phyloP scores from a whole-genome alignment of 2,329 filamentous ascomycete species.

The Cytospora mali region DNA sequence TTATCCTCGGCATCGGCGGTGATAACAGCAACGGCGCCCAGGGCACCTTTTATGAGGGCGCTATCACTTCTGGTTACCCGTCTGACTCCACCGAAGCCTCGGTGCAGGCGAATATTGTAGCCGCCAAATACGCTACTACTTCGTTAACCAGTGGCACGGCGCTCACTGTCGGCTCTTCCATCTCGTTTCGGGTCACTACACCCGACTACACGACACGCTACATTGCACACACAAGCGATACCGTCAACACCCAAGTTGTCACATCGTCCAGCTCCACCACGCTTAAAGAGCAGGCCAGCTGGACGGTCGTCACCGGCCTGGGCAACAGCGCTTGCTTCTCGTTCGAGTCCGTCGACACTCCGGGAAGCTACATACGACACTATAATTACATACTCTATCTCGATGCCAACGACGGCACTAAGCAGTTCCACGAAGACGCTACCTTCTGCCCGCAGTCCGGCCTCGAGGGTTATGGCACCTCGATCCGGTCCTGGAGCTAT shows the following conservation, averaged over 20 bases:
- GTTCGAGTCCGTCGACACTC: constrained; percentile 60
- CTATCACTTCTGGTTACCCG: constrained; percentile 65
- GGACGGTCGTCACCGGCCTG: constrained; percentile 57
- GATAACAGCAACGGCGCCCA: constrained; percentile 63
- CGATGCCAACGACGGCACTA: constrained; percentile 54
- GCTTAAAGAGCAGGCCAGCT: constrained; percentile 56
- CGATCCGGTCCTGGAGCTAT: constrained; percentile 61
- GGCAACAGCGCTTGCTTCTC: constrained; percentile 60
- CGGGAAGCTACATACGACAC: constrained; percentile 63
- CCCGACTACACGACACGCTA: constrained; percentile 56
- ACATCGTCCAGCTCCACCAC: constrained; percentile 50
- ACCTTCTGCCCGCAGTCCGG: constrained; percentile 62
- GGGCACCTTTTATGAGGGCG: constrained; percentile 68
- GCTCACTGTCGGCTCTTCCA: constrained; percentile 50
- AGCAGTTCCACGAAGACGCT: constrained; percentile 62
- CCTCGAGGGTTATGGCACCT: constrained; percentile 53
- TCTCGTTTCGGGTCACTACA: constrained; percentile 56
- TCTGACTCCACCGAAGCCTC: constrained; percentile 59
- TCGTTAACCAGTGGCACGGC: constrained; percentile 51
- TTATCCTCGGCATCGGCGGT: constrained; percentile 71
- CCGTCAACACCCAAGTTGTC: constrained; percentile 58
- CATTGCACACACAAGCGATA: constrained; percentile 53
- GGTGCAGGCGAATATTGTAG: constrained; percentile 63
- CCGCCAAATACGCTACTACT: constrained; percentile 55
- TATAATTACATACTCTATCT: constrained; percentile 54